Conservation (phyloP, 208 protist genomes). For the Vickermania spadyakhi region DNA sequence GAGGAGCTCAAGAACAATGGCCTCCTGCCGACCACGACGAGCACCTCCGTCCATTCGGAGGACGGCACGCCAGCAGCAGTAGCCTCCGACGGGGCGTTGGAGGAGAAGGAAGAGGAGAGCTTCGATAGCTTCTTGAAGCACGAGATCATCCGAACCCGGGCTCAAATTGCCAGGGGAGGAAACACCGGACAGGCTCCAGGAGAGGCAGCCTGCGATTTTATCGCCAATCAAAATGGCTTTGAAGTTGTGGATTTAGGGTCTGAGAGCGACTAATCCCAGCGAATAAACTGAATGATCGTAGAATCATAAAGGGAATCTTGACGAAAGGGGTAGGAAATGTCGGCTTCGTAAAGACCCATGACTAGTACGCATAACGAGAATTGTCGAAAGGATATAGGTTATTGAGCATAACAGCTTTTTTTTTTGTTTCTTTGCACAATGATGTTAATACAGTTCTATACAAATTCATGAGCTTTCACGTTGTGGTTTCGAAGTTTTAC, state of each 20-base stretch:
- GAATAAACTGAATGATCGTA: no score
- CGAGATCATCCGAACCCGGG: slow-evolving; percentile 18
- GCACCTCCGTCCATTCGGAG: neutral
- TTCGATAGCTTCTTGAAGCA: slow-evolving; percentile 16
- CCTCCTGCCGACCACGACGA: neutral
- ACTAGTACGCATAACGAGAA: no score
- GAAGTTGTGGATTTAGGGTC: neutral
- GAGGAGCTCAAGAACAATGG: slow-evolving; percentile 1
- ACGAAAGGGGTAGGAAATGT: no score
- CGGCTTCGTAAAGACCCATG: no score
- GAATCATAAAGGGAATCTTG: no score
- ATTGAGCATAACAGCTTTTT: no score
- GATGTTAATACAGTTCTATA: no score
- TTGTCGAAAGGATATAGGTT: no score
- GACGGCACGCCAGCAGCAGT: neutral
- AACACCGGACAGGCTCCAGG: neutral
- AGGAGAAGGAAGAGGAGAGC: slow-evolving; percentile 4
- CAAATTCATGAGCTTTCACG: no score
- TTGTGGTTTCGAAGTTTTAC: no score
- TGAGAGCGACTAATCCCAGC: no score
- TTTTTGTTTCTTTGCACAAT: no score
- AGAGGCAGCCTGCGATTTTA: neutral
- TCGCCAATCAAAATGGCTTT: neutral
- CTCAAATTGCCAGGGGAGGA: slow-evolving; percentile 17
- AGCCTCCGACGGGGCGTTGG: neutral